These are phyloP conservation scores for Lachnellula willkommii DNA, from an alignment of 2,329 filamentous ascomycete species.

Conservation along the genomic window DNA sequence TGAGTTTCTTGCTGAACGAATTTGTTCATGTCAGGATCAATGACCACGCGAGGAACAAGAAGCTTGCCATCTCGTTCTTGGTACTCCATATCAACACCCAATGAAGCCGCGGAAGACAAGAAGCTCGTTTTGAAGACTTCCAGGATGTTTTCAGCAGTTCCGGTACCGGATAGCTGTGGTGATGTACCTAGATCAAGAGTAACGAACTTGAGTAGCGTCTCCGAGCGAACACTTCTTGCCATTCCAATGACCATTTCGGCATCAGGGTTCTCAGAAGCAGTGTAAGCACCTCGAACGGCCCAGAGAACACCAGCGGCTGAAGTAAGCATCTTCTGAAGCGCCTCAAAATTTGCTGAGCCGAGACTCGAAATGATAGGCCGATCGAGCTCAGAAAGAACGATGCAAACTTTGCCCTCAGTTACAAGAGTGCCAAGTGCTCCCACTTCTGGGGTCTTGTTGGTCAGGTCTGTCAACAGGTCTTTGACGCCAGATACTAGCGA, in stretches of 20 bases:
- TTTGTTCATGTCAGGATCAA: conserved; percentile 30
- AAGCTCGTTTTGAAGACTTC: conserved; percentile 20
- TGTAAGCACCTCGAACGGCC: conserved; percentile 42
- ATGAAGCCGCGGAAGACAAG: background rate
- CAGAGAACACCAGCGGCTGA: conserved; percentile 41
- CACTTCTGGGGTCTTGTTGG: conserved; percentile 31
- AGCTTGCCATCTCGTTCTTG: conserved; percentile 26
- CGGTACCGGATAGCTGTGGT: conserved; percentile 33
- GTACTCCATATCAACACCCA: conserved; percentile 22
- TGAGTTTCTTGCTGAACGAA: conserved; percentile 41
- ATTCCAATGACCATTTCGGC: conserved; percentile 26
- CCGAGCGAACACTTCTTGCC: conserved; percentile 26
- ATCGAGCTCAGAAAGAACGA: conserved; percentile 45
- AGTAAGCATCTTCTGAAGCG: conserved; percentile 38
- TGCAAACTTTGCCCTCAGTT: conserved; percentile 31
- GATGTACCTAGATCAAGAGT: conserved; percentile 21
- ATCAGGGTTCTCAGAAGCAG: conserved; percentile 24
- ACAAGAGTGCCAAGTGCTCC: conserved; percentile 30
- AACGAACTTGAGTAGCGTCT: conserved; percentile 23
- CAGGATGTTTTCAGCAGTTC: conserved; percentile 11
- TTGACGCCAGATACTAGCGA: conserved; percentile 33
- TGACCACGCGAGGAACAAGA: conserved; percentile 18
- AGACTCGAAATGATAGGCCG: conserved; percentile 37
- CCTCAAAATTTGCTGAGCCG: conserved; percentile 35
- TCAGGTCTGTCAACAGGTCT: conserved; percentile 31